Conservation (phyloP, 2,329 filamentous ascomycete genomes). For the Chaetomiaceae sp. region DNA sequence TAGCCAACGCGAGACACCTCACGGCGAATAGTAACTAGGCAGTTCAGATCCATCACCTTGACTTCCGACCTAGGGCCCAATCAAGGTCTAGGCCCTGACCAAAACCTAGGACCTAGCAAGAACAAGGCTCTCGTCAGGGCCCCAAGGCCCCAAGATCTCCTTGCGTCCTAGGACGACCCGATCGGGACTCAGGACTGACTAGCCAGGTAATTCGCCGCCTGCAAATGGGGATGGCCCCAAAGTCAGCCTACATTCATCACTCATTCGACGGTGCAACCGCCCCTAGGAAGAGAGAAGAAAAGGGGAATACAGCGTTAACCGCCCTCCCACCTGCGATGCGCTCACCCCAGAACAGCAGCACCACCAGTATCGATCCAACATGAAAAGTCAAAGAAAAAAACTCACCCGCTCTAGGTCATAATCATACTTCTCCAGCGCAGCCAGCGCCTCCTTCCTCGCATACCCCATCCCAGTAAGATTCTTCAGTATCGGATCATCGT, state of each 20-base stretch:
- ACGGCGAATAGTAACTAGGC: too few relatives aligned
- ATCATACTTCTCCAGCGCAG: slow-evolving; percentile 86
- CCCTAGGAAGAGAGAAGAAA: too few relatives aligned
- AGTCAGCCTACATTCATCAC: slow-evolving; percentile 8
- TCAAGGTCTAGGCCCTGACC: too few relatives aligned
- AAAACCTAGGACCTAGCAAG: too few relatives aligned
- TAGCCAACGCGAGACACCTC: too few relatives aligned
- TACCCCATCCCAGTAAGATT: slow-evolving; percentile 89
- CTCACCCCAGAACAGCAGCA: neutral
- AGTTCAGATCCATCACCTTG: too few relatives aligned
- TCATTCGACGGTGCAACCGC: slow-evolving; percentile 3
- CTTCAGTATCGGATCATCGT: slow-evolving; percentile 89
- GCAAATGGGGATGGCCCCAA: slow-evolving; percentile 8
- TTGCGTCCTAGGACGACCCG: too few relatives aligned
- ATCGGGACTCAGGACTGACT: slow-evolving; percentile 40
- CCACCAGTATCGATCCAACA: neutral
- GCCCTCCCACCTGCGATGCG: neutral
- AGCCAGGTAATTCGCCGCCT: slow-evolving; percentile 52
- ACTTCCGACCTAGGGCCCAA: too few relatives aligned
- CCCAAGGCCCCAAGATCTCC: too few relatives aligned
- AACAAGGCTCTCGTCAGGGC: too few relatives aligned
- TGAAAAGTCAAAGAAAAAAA: slow-evolving; percentile 23
- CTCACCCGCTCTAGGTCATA: slow-evolving; percentile 92
- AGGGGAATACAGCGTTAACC: too few relatives aligned
- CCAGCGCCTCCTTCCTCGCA: slow-evolving; percentile 62